Evolutionary conservation across 371 early-diverging fungal genomes (phyloP).

Genomic region (Circinella minor): DNA sequence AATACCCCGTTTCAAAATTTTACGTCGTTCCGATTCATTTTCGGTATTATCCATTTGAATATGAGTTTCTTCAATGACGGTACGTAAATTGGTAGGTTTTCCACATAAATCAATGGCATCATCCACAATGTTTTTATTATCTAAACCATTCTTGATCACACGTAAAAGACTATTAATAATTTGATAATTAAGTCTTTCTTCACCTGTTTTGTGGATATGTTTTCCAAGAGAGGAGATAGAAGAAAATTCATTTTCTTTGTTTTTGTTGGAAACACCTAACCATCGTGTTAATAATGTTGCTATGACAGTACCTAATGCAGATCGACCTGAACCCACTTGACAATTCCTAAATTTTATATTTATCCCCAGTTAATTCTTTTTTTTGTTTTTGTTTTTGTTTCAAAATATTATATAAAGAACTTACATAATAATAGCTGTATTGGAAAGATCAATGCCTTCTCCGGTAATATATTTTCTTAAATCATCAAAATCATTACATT

Average conservation of each 20-base stretch:
- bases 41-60: slow-evolving; percentile 52
- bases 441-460: slow-evolving; percentile 31
- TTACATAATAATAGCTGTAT: slow-evolving; percentile 62
- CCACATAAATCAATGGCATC: slow-evolving; percentile 63
- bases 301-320: slow-evolving; percentile 61
- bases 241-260: background rate
- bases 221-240: background rate
- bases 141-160: slow-evolving; percentile 67
- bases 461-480: slow-evolving; percentile 43
- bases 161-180: slow-evolving; percentile 71
- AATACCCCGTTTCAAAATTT: slow-evolving; percentile 45
- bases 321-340: slow-evolving; percentile 72
- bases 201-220: background rate
- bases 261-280: slow-evolving; percentile 34
- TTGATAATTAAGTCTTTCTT: slow-evolving; percentile 54
- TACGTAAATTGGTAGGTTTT: slow-evolving; percentile 47
- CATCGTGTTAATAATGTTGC: slow-evolving; percentile 61
- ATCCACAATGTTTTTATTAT: slow-evolving; percentile 66
- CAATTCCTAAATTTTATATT: no score
- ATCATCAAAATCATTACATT: slow-evolving; percentile 64
- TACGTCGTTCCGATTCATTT: slow-evolving; percentile 34
- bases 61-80: slow-evolving; percentile 59
- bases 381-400: no score
- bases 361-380: background rate
- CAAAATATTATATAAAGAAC: background rate